phyloP scores from a whole-genome alignment of 371 early-diverging fungal species.

The Actinomucor elegans region DNA sequence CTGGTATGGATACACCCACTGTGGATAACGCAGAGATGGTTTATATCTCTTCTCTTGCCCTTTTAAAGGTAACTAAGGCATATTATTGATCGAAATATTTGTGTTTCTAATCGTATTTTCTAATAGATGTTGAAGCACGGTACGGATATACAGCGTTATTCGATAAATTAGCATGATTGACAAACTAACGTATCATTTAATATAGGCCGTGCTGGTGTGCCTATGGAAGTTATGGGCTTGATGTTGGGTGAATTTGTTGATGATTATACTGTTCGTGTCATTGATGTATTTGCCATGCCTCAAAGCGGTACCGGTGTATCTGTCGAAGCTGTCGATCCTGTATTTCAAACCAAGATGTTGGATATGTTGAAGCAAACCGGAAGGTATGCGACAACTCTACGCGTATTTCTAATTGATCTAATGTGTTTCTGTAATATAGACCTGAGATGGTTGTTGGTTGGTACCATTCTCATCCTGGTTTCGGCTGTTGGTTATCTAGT shows the following conservation, averaged over 20 bases:
- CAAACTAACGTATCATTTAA: neutral
- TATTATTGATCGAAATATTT: neutral
- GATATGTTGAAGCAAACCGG: constrained; percentile 99
- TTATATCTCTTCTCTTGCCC: constrained; percentile 98
- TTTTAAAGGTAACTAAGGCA: constrained; percentile 81
- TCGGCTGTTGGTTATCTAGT: constrained; percentile 99
- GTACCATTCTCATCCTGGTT: constrained; percentile 99
- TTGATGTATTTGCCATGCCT: constrained; percentile 99
- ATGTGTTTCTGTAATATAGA: constrained; percentile 39
- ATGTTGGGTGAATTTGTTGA: constrained; percentile 99
- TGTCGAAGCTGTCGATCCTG: constrained; percentile 99
- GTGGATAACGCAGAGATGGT: constrained; percentile 99
- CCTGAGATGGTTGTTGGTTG: constrained; percentile 99
- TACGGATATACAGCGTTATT: constrained; percentile 23
- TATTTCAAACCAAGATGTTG: constrained; percentile 99
- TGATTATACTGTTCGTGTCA: constrained; percentile 99
- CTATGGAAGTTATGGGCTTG: constrained; percentile 99
- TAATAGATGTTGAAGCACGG: constrained; percentile 90
- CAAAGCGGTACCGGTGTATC: constrained; percentile 99
- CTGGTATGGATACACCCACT: constrained; percentile 83
- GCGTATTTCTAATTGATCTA: neutral
- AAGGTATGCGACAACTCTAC: constrained; percentile 55
- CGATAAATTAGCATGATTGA: neutral
- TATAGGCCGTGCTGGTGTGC: constrained; percentile 98
- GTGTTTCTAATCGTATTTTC: neutral